Conservation (phyloP, 306 rosid species). For the Calophaca sinica region DNA sequence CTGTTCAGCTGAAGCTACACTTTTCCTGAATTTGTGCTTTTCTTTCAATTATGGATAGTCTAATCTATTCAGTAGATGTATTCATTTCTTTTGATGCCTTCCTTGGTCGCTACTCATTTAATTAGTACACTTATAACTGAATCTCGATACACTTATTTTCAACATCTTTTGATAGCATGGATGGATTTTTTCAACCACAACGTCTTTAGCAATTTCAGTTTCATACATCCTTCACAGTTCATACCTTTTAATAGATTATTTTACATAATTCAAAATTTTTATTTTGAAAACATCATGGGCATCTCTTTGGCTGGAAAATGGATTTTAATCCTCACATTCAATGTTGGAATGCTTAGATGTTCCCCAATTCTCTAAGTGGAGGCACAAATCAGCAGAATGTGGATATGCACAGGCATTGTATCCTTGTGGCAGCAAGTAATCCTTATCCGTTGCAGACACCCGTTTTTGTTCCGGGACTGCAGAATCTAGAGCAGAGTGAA, state of each 20-base stretch:
- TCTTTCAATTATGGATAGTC: slow-evolving; percentile 19
- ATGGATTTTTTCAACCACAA: slow-evolving; percentile 14
- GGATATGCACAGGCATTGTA: slow-evolving; percentile 86
- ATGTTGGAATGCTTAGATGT: slow-evolving; percentile 70
- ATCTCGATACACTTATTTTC: slow-evolving; percentile 18
- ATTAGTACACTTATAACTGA: slow-evolving; percentile 1
- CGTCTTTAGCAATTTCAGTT: slow-evolving; percentile 4
- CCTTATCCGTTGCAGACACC: slow-evolving; percentile 95
- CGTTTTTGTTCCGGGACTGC: slow-evolving; percentile 78
- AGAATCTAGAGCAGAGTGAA: slow-evolving; percentile 79
- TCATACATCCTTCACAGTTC: slow-evolving; percentile 8
- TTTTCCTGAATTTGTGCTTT: slow-evolving; percentile 8
- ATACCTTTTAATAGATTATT: slow-evolving; percentile 11
- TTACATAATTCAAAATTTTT: slow-evolving; percentile 4
- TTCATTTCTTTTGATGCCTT: slow-evolving; percentile 6
- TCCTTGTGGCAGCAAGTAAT: slow-evolving; percentile 91
- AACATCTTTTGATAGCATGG: slow-evolving; percentile 15
- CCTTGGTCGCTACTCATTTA: neutral
- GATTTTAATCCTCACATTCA: slow-evolving; percentile 40
- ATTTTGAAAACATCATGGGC: slow-evolving; percentile 19
- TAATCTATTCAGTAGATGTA: neutral
- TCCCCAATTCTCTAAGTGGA: slow-evolving; percentile 74
- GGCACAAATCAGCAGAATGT: slow-evolving; percentile 74
- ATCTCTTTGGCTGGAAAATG: slow-evolving; percentile 19
- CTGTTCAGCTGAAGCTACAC: neutral